phyloP scores from a whole-genome alignment of 257 asterid genomes.

The Petrea volubilis region DNA sequence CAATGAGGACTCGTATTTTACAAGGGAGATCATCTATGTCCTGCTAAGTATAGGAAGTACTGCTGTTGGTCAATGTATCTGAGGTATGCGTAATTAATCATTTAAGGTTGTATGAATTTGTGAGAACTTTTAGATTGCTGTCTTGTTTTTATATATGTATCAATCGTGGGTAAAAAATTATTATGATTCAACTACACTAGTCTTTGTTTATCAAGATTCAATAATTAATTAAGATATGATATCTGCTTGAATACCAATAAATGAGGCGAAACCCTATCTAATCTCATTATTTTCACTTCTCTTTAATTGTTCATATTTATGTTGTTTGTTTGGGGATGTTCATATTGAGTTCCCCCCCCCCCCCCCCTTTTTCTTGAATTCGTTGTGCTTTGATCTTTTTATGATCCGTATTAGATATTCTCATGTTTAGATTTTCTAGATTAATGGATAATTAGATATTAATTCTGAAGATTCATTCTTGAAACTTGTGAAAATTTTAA shows the following conservation, averaged over 20 bases:
- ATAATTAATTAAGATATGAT: background rate
- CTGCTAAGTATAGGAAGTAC: no score
- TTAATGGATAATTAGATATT: no score
- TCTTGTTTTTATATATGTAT: constrained; percentile 22
- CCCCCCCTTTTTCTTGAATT: no score
- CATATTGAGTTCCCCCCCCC: no score
- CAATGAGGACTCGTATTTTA: background rate
- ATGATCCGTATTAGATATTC: no score
- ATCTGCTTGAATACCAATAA: background rate
- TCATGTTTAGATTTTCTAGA: no score
- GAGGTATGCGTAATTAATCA: background rate
- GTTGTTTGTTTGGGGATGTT: background rate
- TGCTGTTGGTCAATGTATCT: background rate
- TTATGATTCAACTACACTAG: constrained; percentile 25
- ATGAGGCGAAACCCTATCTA: background rate
- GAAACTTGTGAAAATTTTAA: background rate
- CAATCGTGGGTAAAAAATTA: constrained; percentile 3
- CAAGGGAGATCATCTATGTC: constrained; percentile 1
- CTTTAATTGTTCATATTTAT: background rate
- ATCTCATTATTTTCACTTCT: no score
- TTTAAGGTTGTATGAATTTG: constrained; percentile 17
- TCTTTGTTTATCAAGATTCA: background rate
- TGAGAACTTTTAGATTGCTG: constrained; percentile 7
- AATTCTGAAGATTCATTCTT: background rate
- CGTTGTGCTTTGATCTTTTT: no score